Evolutionary conservation across 2,329 filamentous ascomycete genomes (phyloP), one percentile per base, ranked within the genome.

Genomic region (Keithomyces neogunnii): DNA sequence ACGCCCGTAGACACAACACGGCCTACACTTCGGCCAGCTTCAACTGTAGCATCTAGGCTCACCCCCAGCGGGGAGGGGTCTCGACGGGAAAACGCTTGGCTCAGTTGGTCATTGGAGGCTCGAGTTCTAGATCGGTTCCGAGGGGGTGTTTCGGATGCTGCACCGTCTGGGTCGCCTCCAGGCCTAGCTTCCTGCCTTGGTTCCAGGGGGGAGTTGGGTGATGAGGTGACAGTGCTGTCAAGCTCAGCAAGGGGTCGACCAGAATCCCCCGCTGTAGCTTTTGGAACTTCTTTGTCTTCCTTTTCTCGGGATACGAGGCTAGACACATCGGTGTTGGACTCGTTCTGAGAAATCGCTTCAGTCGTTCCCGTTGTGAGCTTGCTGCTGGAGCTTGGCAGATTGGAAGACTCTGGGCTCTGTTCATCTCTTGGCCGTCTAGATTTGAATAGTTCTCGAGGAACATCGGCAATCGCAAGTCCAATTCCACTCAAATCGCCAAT

Each of bases 401-500:
- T 50, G 6, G 54, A 51, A 2, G 46, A 46, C 30, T 51, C 49
- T 3, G 42, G 11, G 28, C 52, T 10, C 19, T 45, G 45, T 19
- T 28, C 44, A 26, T 60, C 58, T 32, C 59, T 63, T 11, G 50
- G 52, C 28, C 58, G 58, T 7, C 62, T 60, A 13, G 60, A 62
- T 47, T 73, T 77, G 64, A 82, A 80, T 4, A 83, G 65, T 53
- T 81, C 76, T 19, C 76, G 69, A 2, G 81, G 81, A 57, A 85
- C 78, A 61, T 95, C 89, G 1, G 88, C 88, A 40, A 95, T 76
- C 1, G 89, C 88, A 78, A 95, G 86, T 60, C 88, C 81, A 52
- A 96, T 84, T 39, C 80, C 86, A 30, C 86, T 84, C 45, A 93
- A 74, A n/a, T 91, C 92, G 5, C 87, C 86, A n/a, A 95, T 73